Evolutionary conservation across 805 yeast genomes (phyloP), one percentile per base, ranked within the genome.

Genomic region (Pichia manshurica): DNA sequence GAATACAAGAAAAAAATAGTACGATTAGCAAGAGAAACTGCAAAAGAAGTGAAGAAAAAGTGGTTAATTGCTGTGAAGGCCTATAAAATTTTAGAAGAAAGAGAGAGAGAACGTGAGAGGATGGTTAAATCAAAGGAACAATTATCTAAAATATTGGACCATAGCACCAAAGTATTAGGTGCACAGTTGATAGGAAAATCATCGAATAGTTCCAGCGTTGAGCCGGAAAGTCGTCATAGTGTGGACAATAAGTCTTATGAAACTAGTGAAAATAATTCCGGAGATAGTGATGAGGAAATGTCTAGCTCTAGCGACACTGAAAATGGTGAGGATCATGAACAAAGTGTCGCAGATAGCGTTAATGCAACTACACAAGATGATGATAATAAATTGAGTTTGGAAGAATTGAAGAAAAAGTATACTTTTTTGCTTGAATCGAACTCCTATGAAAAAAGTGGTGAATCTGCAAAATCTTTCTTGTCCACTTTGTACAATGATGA

Each of bases 41-140:
- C 86, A 1, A 82, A 79, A 56, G 88, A 89, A 39, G 96, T 93
- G 10, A 84, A 84, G 65, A 88, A 82, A 62, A 81, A 93, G 59
- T 93, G 99, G 99, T 69, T 74, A 20, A 73, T 89, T 42, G 99
- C 97, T 2, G 87, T 83, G 52, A 88, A 86, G 62, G 95, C 87
- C 1, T 83, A 77, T 60, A 74, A 72, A 42, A 84, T 81, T 15
- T 70, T 86, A 50, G 93, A 86, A 60, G 82, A 82, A 41, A 79
- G 83, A 51, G 87, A 85, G 55, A 83, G 77, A 50, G 96, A 87
- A 56, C 90, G 86, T 54, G 74, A 84, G 56, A 84, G 88, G 60
- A 78, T 86, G 46, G 77, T 78, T 9, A 81, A 84, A 58, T 96
- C 97, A 34, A 85, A 89, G 60, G 86, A 87, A 57, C 96, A 90